Evolutionary conservation across 2,329 filamentous ascomycete species (phyloP), one percentile per base, ranked within the genome.

Genomic region (Curvularia lunata): DNA sequence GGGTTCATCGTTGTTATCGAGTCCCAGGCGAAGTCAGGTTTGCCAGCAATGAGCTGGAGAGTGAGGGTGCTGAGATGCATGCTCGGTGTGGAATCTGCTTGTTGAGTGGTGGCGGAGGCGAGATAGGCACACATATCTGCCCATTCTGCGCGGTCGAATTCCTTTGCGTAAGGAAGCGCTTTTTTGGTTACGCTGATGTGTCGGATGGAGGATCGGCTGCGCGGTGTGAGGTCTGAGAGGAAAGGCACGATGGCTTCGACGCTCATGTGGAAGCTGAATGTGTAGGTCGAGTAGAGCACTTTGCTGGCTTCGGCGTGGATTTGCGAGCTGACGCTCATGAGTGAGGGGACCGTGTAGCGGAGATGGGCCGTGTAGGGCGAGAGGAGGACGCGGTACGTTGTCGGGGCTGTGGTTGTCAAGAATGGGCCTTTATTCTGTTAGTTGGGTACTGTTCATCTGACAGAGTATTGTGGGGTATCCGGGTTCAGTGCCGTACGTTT

Each of bases 161-260:
- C 82, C 52, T 83, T 83, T 45, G 79, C 79, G 49, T 83, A 80
- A 6, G 84, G 77, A 27, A 85, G 75, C 0, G 82, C 81, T 63
- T 83, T 80, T 68, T 88, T 88, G 23, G 83, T 82, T 19, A 89
- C 64, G 12, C 80, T 79, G 10, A 89, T 73, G 34, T 80, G 78
- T 28, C 78, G 76, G 57, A 88, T 74, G 46, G 83, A 75, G 9
- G 72, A 69, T 32, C 83, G 79, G 2, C 83, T 81, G 18, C 71
- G 64, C 1, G 81, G 78, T 2, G 83, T 84, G 32, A 87, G 79
- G 68, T 88, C 85, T 30, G 78, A 76, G 38, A 89, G 77, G 68
- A 88, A 88, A 0, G 86, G 85, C 1, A 83, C 79, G 5, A 86
- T 80, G 16, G 86, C 84, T 72, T 88, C 86, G 62, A 88, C 78